A percentile compares a stretch with the other conserved stretches of the same genome.
Conservation (phyloP, 169 alveolate genomes). For the Plasmodium gonderi region DNA sequence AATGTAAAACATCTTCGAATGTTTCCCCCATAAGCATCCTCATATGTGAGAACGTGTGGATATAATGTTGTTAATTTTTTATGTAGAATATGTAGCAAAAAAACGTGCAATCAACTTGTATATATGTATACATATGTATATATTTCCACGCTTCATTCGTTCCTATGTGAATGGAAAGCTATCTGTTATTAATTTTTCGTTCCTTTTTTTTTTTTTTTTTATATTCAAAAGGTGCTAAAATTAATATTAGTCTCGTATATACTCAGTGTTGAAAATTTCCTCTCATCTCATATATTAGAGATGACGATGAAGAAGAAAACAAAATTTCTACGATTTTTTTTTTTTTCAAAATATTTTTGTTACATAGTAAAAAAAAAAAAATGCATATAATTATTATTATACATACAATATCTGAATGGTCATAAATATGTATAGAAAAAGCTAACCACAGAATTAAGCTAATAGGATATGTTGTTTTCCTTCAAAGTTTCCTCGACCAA, state of each 20-base stretch:
- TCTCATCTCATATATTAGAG: no score
- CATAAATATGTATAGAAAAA: no score
- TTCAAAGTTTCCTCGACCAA: slow-evolving; percentile 61
- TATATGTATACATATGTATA: not conserved
- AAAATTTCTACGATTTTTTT: no score
- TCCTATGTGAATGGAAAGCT: not conserved
- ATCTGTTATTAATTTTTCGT: not conserved
- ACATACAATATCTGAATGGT: no score
- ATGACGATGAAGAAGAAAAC: no score
- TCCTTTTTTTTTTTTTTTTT: not conserved
- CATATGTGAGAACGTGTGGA: not conserved
- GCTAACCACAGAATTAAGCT: not conserved
- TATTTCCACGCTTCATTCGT: not conserved
- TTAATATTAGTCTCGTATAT: not conserved
- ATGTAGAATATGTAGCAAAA: no score
- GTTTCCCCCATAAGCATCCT: not conserved
- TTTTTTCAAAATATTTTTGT: no score
- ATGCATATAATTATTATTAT: no score
- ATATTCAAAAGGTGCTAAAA: not conserved
- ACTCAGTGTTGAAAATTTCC: not conserved
- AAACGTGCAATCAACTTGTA: no score
- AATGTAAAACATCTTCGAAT: not conserved
- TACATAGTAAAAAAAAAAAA: no score
- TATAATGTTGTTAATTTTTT: no score
- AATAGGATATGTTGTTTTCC: slow-evolving; percentile 51